Base-by-base conservation (phyloP, 2,329 filamentous ascomycete species). In the Trichophyton benhamiae region DNA sequence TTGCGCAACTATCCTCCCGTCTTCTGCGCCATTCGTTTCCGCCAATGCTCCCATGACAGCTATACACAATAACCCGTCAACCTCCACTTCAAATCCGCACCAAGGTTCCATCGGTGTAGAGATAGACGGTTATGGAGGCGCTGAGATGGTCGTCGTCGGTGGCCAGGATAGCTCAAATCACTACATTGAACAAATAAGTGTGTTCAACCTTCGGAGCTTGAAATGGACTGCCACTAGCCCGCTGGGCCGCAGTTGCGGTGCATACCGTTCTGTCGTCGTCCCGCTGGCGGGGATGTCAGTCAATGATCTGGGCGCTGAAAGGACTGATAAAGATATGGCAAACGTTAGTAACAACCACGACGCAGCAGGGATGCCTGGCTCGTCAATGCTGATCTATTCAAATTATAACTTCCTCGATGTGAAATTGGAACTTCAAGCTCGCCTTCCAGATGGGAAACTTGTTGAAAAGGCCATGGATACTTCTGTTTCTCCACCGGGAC, bases 381-480 rank as follows among this genome's bases (percentile, higher is more conserved):
- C 82, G 5, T 80, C 83, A 2, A 96, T 97, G 91, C 81, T 99
- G 64, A 95, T 99, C 53, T 99, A 99, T 74, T 97, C 92, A 25
- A 99, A 99, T 72, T 99, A 99, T 75, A 97, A 99, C 74, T 99
- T 99, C 70, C 75, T 99, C 61, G 92, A 99, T 68, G 94, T 99
- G 66, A 97, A 96, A 72, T 78, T 99, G 25, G 94, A 99, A 74
- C 78, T 99, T 42, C 94, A 97, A 73, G 84, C 99, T 57, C 84
- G 94, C 59, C 80, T 88, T 7, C 83, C 89, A 1, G 91, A 97
- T 71, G 92, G 94, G 33, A 85, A 84, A 0, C 77, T 99, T 60
- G 83, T 85, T 0, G 94, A 99, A 72, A 91, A 89, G 74, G 83
- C 88, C 27, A 97, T 99, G 92, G 72, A 72, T 42, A 86, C 86